These are phyloP conservation scores for Dothidotthia symphoricarpi DNA, from an alignment of 2,329 filamentous ascomycete genomes.

Conservation along the genomic window DNA sequence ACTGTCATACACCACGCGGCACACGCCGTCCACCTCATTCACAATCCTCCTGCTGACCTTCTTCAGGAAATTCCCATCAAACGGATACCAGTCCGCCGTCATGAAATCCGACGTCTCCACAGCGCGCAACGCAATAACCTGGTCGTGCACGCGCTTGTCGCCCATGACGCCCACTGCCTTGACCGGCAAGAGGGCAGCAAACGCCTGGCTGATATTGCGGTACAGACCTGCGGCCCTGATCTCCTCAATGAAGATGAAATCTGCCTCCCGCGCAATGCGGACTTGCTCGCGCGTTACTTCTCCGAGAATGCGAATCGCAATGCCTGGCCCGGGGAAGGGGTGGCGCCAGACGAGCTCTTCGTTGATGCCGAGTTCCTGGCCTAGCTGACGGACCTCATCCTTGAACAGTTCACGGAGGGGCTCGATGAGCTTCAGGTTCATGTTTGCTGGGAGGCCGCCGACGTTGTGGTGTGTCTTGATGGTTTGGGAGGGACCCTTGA, in stretches of 20 bases:
- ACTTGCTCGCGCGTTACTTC: conserved; percentile 80
- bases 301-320: conserved; percentile 78
- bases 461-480: conserved; percentile 77
- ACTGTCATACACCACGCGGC: conserved; percentile 68
- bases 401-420: conserved; percentile 80
- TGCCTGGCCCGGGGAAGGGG: conserved; percentile 72
- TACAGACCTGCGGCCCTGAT: conserved; percentile 73
- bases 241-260: conserved; percentile 74
- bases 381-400: conserved; percentile 72
- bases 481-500: conserved; percentile 68
- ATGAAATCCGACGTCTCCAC: conserved; percentile 69
- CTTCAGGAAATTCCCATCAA: conserved; percentile 64
- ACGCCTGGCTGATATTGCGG: conserved; percentile 67
- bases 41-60: conserved; percentile 66
- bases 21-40: conserved; percentile 72
- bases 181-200: conserved; percentile 64
- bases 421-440: conserved; percentile 71
- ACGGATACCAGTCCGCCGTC: conserved; percentile 69
- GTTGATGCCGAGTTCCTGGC: conserved; percentile 67
- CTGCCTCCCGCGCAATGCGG: conserved; percentile 73
- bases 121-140: conserved; percentile 62
- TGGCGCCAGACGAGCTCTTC: conserved; percentile 76
- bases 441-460: conserved; percentile 63
- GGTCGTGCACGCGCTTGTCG: conserved; percentile 65
- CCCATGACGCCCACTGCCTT: conserved; percentile 68